phyloP scores from a whole-genome alignment of 768 basidiomycete genomes.

The Megacollybia marginata region DNA sequence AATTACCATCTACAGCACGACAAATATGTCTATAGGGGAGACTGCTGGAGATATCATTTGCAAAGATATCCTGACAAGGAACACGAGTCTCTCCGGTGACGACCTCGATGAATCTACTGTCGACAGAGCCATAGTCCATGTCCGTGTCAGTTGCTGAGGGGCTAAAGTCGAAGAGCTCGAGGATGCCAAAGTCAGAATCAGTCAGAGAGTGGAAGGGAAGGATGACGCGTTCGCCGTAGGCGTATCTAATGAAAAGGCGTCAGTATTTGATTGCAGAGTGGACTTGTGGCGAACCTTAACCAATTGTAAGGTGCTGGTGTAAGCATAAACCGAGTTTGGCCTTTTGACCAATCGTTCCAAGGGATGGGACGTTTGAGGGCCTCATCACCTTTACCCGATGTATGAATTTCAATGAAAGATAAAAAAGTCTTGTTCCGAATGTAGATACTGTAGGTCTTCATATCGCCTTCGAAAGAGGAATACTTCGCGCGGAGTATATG shows the following conservation, averaged over 20 bases:
- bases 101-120: neutral
- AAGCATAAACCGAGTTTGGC: conserved; percentile 23
- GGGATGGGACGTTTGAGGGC: conserved; percentile 5
- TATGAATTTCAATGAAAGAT: conserved; percentile 2
- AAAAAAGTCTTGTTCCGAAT: conserved; percentile 25
- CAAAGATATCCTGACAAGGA: neutral
- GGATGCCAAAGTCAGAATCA: neutral
- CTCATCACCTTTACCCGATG: neutral
- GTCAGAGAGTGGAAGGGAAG: neutral
- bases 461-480: conserved; percentile 4
- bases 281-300: conserved; percentile 23
- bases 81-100: neutral
- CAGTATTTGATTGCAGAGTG: neutral
- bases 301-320: conserved; percentile 26
- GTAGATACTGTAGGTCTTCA: conserved; percentile 16
- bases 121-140: neutral
- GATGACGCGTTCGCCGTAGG: neutral
- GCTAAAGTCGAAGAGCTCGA: neutral
- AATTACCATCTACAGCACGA: neutral
- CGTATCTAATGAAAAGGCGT: neutral
- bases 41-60: neutral
- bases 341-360: conserved; percentile 34
- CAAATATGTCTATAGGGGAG: neutral
- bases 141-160: neutral
- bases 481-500: conserved; percentile 19